Percentiles rank a stretch among this genome's conserved stretches.
Conservation (phyloP, 2,329 filamentous ascomycete species). For the Lachnellula arida region DNA sequence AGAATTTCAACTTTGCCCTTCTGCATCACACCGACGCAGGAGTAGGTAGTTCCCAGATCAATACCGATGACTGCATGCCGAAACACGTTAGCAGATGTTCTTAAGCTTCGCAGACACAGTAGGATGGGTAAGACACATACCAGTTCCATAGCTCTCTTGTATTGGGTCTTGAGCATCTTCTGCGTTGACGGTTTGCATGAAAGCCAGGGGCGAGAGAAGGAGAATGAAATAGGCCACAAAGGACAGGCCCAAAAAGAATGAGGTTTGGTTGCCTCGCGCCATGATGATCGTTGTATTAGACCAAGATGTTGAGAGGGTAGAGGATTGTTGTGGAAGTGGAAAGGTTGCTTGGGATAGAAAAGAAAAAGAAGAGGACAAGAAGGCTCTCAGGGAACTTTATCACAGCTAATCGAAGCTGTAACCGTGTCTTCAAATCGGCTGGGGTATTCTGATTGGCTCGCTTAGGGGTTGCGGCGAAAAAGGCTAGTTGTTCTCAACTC, state of each 20-base stretch:
- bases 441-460: conserved; percentile 21
- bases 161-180: conserved; percentile 61
- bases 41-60: conserved; percentile 87
- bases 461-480: conserved; percentile 6
- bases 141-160: conserved; percentile 72
- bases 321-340: conserved; percentile 10
- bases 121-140: conserved; percentile 32
- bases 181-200: conserved; percentile 71
- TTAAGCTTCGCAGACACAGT: background rate
- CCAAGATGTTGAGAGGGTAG: conserved; percentile 15
- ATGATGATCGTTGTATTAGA: conserved; percentile 38
- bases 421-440: conserved; percentile 16
- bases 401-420: background rate
- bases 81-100: conserved; percentile 12
- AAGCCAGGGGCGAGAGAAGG: conserved; percentile 80
- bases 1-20: conserved; percentile 94
- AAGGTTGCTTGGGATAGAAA: conserved; percentile 8
- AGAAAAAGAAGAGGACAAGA: background rate
- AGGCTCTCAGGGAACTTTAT: conserved; percentile 9
- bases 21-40: conserved; percentile 93
- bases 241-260: conserved; percentile 77
- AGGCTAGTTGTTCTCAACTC: background rate
- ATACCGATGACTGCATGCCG: conserved; percentile 72
- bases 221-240: conserved; percentile 87
- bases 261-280: conserved; percentile 59